Evolutionary conservation across 169 alveolate species (phyloP), one percentile per base, ranked within the genome.

Genomic region (Amoebophrya sp.): DNA sequence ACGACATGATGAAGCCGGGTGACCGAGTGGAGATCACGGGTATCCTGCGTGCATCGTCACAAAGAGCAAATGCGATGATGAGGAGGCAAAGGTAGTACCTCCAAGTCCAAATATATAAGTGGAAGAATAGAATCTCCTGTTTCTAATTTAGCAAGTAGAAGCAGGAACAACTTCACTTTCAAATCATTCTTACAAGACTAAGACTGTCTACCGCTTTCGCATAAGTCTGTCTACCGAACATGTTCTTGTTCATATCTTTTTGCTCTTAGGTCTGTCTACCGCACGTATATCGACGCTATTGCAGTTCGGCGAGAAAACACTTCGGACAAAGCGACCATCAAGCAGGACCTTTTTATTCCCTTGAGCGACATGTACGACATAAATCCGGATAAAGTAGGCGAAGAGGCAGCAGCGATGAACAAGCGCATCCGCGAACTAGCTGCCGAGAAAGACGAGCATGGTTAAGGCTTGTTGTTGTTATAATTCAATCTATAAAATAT

Each of bases 21-120:
- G 99, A 98, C 95, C 96, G 98, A 92, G 98, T 98, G 18, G 98
- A 97, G 92, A 96, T 97, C 65, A 97, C 97, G 33, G 99, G 99
- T 23, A 98, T 98, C 33, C 97, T 96, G 92, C 97, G 98, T 93
- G 99, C 99, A 14, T 96, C 98, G 34, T 98, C 99, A 18, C 96
- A 97, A 12, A 96, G 99, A 92, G 96, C 96, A 24, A 97, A 96
- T 90, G 94, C 98, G 33, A 94, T 97, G 40, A 97, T 95, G 95
- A 95, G 99, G 93, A 96, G 97, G 33, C 94, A 97, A 55, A n/a
- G n/a, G n/a, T n/a, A n/a, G n/a, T n/a, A n/a, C n/a, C n/a, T n/a
- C n/a, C n/a, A n/a, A n/a, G n/a, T n/a, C n/a, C n/a, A n/a, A n/a
- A n/a, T n/a, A n/a, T n/a, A n/a, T n/a, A n/a, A n/a, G n/a, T n/a